Conservation (phyloP, 352 stramenopile genomes). For the Globisporangium radiosum region DNA sequence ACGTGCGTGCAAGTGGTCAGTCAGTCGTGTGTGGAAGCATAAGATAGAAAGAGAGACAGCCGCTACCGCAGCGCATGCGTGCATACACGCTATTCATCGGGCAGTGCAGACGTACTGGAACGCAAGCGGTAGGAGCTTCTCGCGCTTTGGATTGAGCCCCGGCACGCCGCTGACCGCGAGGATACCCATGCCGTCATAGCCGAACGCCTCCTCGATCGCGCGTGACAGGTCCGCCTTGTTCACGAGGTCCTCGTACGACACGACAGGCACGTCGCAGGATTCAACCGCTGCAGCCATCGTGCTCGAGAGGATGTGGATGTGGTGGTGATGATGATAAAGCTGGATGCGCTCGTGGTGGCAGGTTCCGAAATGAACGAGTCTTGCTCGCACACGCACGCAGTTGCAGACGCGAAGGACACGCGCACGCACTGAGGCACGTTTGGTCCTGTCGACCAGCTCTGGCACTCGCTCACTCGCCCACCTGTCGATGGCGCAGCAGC, state of each 20-base stretch:
- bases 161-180: conserved; percentile 86
- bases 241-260: conserved; percentile 50
- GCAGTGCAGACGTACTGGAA: conserved; percentile 37
- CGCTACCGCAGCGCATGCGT: neutral
- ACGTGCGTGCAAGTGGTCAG: neutral
- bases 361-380: conserved; percentile 7
- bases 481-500: neutral
- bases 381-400: neutral
- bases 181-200: conserved; percentile 87
- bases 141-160: conserved; percentile 62
- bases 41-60: neutral
- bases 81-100: neutral
- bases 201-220: conserved; percentile 78
- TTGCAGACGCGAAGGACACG: neutral
- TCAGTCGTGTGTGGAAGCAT: neutral
- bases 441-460: neutral
- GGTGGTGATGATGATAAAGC: neutral
- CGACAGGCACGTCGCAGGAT: conserved; percentile 49
- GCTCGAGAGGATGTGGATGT: neutral
- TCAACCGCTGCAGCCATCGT: conserved; percentile 3
- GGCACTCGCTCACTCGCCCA: neutral
- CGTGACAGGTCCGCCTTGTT: conserved; percentile 35
- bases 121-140: conserved; percentile 79
- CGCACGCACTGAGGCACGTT: neutral
- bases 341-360: conserved; percentile 1